Conservation (phyloP, 108 stramenopile species). For the Cyclostephanos invisitatus region DNA sequence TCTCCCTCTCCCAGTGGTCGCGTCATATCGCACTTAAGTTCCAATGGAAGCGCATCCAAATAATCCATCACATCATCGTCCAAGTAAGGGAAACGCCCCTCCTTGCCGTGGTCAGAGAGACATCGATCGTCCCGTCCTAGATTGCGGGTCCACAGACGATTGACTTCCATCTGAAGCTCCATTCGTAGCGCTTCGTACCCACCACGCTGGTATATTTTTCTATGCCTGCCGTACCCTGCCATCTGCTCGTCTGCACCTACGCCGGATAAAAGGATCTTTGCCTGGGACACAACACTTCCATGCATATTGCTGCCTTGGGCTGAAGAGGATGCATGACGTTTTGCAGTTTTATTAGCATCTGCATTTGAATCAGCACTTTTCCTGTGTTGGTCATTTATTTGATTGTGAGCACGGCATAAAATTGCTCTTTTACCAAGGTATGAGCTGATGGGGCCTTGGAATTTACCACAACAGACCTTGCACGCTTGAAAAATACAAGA, state of each 20-base stretch:
- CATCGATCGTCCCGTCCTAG: constrained; percentile 96
- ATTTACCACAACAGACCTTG: constrained; percentile 49
- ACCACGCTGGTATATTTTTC: constrained; percentile 77
- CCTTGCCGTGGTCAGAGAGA: constrained; percentile 86
- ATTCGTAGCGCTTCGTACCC: constrained; percentile 64
- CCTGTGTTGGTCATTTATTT: constrained; percentile 3
- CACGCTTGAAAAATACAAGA: constrained; percentile 41
- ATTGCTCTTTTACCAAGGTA: constrained; percentile 49
- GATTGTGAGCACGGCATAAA: constrained; percentile 23
- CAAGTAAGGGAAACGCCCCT: constrained; percentile 93
- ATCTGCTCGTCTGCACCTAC: constrained; percentile 97
- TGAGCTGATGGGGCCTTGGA: constrained; percentile 38
- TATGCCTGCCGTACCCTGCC: constrained; percentile 96
- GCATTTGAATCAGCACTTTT: constrained; percentile 4
- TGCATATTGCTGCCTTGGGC: not conserved
- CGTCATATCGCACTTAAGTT: constrained; percentile 64
- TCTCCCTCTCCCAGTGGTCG: constrained; percentile 82
- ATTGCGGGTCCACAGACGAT: constrained; percentile 94
- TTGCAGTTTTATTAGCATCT: not conserved
- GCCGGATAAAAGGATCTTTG: constrained; percentile 80
- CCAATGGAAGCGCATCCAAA: constrained; percentile 52
- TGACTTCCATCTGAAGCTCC: constrained; percentile 86
- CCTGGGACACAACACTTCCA: constrained; percentile 17
- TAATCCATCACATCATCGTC: constrained; percentile 86
- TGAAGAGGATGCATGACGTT: not conserved